Evolutionary conservation across 2,329 filamentous ascomycete species (phyloP).

Genomic region (Neopestalotiopsis sp.): DNA sequence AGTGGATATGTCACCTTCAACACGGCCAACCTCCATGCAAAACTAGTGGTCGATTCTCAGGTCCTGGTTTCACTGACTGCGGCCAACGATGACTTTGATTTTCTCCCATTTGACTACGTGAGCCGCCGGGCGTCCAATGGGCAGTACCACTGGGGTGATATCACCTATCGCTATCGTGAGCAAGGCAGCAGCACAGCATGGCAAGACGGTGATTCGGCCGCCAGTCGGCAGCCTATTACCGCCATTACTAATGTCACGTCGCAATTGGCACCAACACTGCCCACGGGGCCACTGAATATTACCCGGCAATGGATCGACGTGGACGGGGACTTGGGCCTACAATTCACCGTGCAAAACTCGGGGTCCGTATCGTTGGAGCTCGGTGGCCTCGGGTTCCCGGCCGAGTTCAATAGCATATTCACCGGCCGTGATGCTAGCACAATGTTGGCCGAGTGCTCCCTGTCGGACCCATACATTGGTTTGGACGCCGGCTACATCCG

Average conservation of each 20-base stretch:
- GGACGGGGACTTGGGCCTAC: conserved; percentile 53
- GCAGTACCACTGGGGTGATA: conserved; percentile 64
- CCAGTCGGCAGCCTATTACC: conserved; percentile 41
- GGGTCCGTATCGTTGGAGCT: conserved; percentile 50
- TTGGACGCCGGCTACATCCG: conserved; percentile 62
- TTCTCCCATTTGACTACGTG: conserved; percentile 58
- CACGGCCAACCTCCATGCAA: conserved; percentile 46
- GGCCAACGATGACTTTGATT: conserved; percentile 51
- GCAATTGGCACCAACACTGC: conserved; percentile 46
- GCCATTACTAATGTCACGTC: conserved; percentile 36
- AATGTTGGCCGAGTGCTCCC: conserved; percentile 55
- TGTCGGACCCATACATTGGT: conserved; percentile 65
- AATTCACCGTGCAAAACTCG: conserved; percentile 55
- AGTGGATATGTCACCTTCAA: conserved; percentile 45
- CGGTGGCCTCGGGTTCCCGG: conserved; percentile 61
- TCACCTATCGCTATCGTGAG: conserved; percentile 59
- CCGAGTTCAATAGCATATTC: conserved; percentile 68
- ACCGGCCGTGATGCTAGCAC: conserved; percentile 52
- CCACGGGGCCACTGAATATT: conserved; percentile 46
- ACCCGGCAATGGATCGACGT: conserved; percentile 57
- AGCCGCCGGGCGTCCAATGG: conserved; percentile 51
- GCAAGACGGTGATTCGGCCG: conserved; percentile 52
- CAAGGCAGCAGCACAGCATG: conserved; percentile 42
- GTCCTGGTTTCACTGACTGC: conserved; percentile 54
- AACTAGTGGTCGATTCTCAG: conserved; percentile 49